These are phyloP conservation scores for Xylaria palmicola DNA, from an alignment of 495 filamentous ascomycete species.

Conservation along the genomic window DNA sequence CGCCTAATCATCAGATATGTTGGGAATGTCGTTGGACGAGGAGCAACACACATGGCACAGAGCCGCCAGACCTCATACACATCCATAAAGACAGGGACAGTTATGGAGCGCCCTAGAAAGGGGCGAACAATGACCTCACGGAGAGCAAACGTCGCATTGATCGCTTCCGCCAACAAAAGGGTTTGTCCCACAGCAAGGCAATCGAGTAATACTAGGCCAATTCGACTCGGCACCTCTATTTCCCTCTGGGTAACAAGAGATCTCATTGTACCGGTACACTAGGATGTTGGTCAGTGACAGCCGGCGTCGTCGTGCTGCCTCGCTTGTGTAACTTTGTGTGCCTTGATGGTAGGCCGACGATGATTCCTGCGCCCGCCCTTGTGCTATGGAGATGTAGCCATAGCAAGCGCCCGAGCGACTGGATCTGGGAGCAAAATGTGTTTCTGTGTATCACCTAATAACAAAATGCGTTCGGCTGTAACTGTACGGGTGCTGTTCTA, in stretches of 20 bases:
- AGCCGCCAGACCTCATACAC: too few species aligned
- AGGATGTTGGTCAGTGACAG: background rate
- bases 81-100: too few species aligned
- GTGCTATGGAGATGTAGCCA: background rate
- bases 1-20: too few species aligned
- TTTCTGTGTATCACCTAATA: too few species aligned
- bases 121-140: too few species aligned
- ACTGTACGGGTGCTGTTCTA: background rate
- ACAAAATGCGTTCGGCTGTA: too few species aligned
- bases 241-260: background rate
- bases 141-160: too few species aligned
- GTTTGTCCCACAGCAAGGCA: background rate
- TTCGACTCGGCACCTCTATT: too few species aligned
- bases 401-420: background rate
- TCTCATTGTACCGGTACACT: background rate
- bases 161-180: background rate
- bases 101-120: too few species aligned
- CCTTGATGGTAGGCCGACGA: conserved; percentile 1
- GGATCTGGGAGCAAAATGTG: too few species aligned
- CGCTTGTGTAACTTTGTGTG: conserved; percentile 12
- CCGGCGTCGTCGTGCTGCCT: background rate
- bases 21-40: too few species aligned
- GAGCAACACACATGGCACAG: too few species aligned
- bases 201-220: background rate
- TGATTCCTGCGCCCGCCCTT: background rate